Evolutionary conservation across 148 eudicot genomes (phyloP), one percentile per base, ranked within the genome.

Genomic region (Simmondsia chinensis): DNA sequence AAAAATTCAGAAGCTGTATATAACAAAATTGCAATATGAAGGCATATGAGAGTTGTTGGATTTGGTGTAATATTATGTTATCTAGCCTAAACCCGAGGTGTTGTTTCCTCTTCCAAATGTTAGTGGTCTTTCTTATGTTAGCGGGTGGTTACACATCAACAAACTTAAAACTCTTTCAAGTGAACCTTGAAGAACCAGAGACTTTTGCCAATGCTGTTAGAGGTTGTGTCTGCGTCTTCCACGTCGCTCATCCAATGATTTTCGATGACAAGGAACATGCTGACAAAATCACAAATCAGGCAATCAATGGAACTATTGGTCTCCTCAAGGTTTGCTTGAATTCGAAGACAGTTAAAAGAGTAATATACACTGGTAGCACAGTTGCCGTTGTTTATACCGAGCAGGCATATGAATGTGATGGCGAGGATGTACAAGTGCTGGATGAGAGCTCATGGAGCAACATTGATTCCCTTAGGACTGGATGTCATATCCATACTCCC

Each of bases 201-300:
- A 63, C 50, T 48, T 71, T 70, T 29, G 37, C 24, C 5, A 48
- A 54, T 4, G 55, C 69, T 3, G 50, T 75, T 1, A n/a, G 47
- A 16, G 73, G 81, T n/a, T 75, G 81, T 63, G 37, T 23, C n/a
- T 73, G 76, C 5, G 61, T 75, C 14, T 75, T 75, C 30, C 73
- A 75, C 40, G 43, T 67, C 6, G 76, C 73, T 12, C 73, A 75
- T 31, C 70, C 70, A 0, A 39, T 63, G 0, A 66, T 61, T 18
- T 60, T 57, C 7, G 39, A 32, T 12, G 58, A 43, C 20, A 46
- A 51, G 43, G 68, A 66, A 34, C 9, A 57, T 0, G 70, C 70
- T 50, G 43, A 66, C 46, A 45, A 31, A 16, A 59, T 33, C 35
- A 59, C 52, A 9, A 43, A 52, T 39, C 52, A 60, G 32, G 46